Conservation (phyloP, 345 rosid genomes). For the Populus ilicifolia region DNA sequence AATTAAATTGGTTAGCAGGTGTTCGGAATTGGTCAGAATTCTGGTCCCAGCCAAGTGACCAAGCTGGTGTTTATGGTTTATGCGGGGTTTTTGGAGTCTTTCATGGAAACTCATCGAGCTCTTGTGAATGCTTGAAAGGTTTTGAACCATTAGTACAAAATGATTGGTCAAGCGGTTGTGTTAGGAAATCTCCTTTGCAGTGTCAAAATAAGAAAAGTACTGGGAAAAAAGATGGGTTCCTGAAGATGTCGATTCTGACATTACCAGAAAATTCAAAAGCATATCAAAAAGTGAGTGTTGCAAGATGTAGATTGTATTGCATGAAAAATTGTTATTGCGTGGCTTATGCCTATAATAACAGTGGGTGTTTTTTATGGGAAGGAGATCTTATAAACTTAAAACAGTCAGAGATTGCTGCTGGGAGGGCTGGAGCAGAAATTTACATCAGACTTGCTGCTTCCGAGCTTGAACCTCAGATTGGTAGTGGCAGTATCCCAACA, state of each 20-base stretch:
- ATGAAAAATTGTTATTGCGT: background rate
- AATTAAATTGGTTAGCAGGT: slow-evolving; percentile 4
- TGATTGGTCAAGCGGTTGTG: slow-evolving; percentile 26
- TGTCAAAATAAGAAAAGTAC: background rate
- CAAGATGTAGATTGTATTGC: background rate
- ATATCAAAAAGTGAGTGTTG: background rate
- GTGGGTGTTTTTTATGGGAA: background rate
- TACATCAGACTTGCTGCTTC: background rate
- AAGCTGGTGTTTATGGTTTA: slow-evolving; percentile 13
- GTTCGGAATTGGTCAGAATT: slow-evolving; percentile 14
- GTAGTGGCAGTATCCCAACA: background rate
- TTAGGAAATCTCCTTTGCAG: background rate
- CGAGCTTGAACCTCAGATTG: background rate
- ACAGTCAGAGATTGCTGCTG: background rate
- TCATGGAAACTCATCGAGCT: background rate
- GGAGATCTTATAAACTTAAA: background rate
- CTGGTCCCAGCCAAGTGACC: slow-evolving; percentile 19
- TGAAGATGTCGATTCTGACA: background rate
- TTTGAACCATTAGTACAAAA: background rate
- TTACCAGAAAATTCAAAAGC: background rate
- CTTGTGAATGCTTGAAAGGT: slow-evolving; percentile 12
- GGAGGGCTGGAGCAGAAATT: background rate
- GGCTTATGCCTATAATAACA: background rate
- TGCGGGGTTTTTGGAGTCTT: slow-evolving; percentile 28
- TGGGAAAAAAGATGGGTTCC: slow-evolving; percentile 12